phyloP scores from a whole-genome alignment of 345 rosid species.

The Eucalyptus microcorys region DNA sequence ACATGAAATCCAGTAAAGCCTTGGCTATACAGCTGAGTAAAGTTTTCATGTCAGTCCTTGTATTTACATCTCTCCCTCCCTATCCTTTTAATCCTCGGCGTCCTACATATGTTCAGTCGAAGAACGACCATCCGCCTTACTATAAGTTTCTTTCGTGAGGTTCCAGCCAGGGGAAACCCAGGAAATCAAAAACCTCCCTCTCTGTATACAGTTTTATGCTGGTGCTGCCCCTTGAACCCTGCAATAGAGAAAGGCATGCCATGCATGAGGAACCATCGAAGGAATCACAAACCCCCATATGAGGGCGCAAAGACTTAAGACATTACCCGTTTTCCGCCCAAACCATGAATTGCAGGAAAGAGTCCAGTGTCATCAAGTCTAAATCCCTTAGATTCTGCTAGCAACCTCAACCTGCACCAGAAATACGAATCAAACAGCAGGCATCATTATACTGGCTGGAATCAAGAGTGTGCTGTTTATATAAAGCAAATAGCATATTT shows the following conservation, averaged over 20 bases:
- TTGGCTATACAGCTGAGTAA: neutral
- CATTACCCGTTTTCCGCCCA: conserved; percentile 63
- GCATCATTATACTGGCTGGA: neutral
- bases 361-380: conserved; percentile 87
- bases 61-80: neutral
- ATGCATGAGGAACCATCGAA: neutral
- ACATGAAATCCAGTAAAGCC: neutral
- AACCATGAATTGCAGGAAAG: conserved; percentile 74
- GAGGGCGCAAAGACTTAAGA: neutral
- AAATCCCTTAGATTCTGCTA: conserved; percentile 85
- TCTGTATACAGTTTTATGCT: conserved; percentile 56
- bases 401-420: conserved; percentile 67
- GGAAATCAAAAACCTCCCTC: conserved; percentile 74
- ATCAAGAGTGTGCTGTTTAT: neutral
- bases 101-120: neutral
- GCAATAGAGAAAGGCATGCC: neutral
- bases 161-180: conserved; percentile 79
- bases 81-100: neutral
- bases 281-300: neutral
- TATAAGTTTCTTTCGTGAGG: conserved; percentile 75
- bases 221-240: conserved; percentile 56
- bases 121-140: neutral
- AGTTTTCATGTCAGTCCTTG: neutral
- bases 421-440: neutral
- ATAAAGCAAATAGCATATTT: neutral